These are phyloP conservation scores for Debaryomyces tyrocola DNA, from an alignment of 805 yeast genomes.

Conservation along the genomic window DNA sequence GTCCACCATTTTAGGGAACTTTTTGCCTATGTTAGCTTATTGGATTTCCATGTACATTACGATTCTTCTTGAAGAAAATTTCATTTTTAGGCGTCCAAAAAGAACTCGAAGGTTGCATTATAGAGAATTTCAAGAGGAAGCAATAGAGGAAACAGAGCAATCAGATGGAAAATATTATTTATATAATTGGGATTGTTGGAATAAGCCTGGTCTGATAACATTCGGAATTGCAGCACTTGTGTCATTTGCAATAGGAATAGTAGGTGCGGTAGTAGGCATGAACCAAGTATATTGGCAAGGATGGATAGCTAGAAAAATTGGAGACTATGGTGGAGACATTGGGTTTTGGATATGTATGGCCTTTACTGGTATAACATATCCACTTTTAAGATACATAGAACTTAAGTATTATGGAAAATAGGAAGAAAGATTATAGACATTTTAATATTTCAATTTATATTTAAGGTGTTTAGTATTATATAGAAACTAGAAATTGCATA, in stretches of 20 bases:
- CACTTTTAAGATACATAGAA: constrained; percentile 31
- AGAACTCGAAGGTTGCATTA: constrained; percentile 23
- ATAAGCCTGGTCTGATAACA: constrained; percentile 25
- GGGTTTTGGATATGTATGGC: constrained; percentile 40
- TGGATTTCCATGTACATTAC: constrained; percentile 41
- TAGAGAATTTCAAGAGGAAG: constrained; percentile 23
- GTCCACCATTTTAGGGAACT: constrained; percentile 35
- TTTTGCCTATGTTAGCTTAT: constrained; percentile 43
- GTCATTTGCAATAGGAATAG: constrained; percentile 31
- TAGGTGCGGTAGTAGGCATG: constrained; percentile 43
- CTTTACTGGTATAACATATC: constrained; percentile 32
- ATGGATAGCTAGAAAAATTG: constrained; percentile 32
- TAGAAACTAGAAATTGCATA: not conserved
- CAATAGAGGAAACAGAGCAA: not conserved
- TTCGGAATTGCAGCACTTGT: constrained; percentile 34
- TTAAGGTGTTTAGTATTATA: too few species aligned
- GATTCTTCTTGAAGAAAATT: constrained; percentile 35
- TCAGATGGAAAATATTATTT: constrained; percentile 1
- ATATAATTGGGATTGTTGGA: constrained; percentile 34
- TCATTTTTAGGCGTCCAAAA: constrained; percentile 25
- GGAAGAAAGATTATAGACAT: not conserved
- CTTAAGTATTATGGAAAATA: constrained; percentile 26
- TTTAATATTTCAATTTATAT: too few species aligned
- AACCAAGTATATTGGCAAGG: constrained; percentile 39
- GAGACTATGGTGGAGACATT: constrained; percentile 35